Percentiles rank a stretch among this genome's conserved stretches.
Conservation (phyloP, 1,284 basidiomycete species). For the Microbotryomycetes sp. region DNA sequence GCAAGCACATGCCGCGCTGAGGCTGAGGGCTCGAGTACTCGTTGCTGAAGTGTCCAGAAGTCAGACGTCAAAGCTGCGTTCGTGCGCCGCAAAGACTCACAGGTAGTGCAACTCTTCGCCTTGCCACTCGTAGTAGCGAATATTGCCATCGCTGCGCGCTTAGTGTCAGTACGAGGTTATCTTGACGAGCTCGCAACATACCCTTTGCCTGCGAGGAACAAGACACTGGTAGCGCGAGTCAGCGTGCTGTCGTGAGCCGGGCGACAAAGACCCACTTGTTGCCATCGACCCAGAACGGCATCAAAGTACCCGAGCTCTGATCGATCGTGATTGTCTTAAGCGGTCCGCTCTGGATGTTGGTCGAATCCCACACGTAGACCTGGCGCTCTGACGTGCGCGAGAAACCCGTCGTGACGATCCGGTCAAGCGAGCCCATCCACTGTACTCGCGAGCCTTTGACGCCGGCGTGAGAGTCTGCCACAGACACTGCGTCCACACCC, state of each 20-base stretch:
- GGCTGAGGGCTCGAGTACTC: constrained; percentile 89
- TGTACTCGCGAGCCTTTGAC: constrained; percentile 85
- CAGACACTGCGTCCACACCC: constrained; percentile 68
- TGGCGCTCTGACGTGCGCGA: constrained; percentile 92
- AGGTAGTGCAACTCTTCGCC: constrained; percentile 72
- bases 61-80: background rate
- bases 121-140: constrained; percentile 93
- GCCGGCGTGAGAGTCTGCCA: constrained; percentile 80
- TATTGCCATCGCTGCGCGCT: constrained; percentile 62
- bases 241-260: too few relatives aligned
- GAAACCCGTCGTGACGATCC: constrained; percentile 88
- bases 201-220: constrained; percentile 72
- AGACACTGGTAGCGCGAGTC: constrained; percentile 44
- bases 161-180: background rate
- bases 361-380: constrained; percentile 76
- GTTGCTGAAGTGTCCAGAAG: constrained; percentile 40
- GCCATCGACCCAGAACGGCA: constrained; percentile 92
- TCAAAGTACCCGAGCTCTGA: constrained; percentile 83
- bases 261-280: constrained; percentile 51
- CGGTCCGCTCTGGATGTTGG: constrained; percentile 52
- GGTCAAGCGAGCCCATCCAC: constrained; percentile 85
- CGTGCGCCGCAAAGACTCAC: background rate
- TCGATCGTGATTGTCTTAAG: constrained; percentile 72
- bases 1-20: constrained; percentile 92
- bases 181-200: constrained; percentile 6